phyloP scores from a whole-genome alignment of 805 yeast species.

The Yarrowia divulgata region DNA sequence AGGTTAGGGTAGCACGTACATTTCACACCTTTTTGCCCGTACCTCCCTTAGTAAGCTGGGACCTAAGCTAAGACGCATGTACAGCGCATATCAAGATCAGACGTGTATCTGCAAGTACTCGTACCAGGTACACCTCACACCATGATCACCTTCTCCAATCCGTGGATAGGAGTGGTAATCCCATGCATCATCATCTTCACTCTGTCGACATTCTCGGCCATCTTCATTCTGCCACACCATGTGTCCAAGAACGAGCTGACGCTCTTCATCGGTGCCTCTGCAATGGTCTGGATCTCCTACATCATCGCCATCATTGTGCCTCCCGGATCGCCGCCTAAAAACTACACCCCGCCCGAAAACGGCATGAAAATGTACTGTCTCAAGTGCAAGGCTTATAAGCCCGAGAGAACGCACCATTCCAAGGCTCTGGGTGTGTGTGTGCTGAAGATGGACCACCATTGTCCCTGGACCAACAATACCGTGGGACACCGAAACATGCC shows the following conservation, averaged over 20 bases:
- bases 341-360: constrained; percentile 54
- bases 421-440: constrained; percentile 71
- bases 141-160: constrained; percentile 46
- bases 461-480: constrained; percentile 93
- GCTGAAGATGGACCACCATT: constrained; percentile 92
- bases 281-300: constrained; percentile 78
- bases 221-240: constrained; percentile 54
- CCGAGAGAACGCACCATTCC: constrained; percentile 88
- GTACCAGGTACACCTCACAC: not conserved
- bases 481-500: constrained; percentile 82
- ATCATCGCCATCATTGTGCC: constrained; percentile 65
- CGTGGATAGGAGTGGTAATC: constrained; percentile 54
- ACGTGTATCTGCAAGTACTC: not conserved
- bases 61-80: not conserved
- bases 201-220: constrained; percentile 29
- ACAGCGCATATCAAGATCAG: constrained; percentile 28
- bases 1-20: constrained; percentile 7
- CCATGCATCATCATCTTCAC: constrained; percentile 63
- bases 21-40: too few relatives aligned
- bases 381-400: constrained; percentile 76
- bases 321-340: constrained; percentile 73
- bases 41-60: constrained; percentile 15
- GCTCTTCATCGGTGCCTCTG: constrained; percentile 57
- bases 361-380: constrained; percentile 75
- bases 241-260: constrained; percentile 54